Evolutionary conservation across 352 stramenopile species (phyloP).

Genomic region (Phytopythium ostracodes): DNA sequence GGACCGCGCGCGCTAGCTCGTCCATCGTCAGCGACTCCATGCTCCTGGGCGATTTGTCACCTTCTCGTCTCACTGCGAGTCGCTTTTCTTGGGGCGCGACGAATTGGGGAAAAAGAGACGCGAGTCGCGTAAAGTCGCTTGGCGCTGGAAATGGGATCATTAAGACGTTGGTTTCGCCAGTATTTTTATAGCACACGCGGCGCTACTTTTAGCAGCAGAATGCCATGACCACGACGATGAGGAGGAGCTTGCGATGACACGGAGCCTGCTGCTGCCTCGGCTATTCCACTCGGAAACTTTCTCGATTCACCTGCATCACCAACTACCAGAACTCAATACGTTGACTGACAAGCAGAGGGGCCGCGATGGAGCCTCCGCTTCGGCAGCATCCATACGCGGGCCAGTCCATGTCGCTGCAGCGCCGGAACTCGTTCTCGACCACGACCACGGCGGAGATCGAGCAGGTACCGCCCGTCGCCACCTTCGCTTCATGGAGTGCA

Average conservation of each 20-base stretch:
- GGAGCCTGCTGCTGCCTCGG: too few species aligned
- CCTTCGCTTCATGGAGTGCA: background rate
- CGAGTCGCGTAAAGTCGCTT: background rate
- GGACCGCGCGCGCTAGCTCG: constrained; percentile 16
- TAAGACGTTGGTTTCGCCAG: background rate
- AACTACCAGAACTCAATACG: background rate
- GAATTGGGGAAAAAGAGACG: background rate
- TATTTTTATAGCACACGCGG: constrained; percentile 1
- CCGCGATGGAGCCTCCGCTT: constrained; percentile 6
- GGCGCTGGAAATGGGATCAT: background rate
- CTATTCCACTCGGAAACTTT: background rate
- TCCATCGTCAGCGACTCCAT: constrained; percentile 19
- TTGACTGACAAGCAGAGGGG: constrained; percentile 5
- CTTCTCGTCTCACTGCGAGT: background rate
- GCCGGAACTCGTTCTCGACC: constrained; percentile 26
- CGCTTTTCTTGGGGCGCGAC: background rate
- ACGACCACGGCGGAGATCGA: constrained; percentile 20
- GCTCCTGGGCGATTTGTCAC: background rate
- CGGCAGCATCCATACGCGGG: constrained; percentile 15
- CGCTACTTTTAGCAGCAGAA: background rate
- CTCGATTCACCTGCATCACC: background rate
- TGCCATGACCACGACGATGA: background rate
- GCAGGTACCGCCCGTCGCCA: constrained; percentile 10
- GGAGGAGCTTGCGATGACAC: background rate
- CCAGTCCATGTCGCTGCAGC: constrained; percentile 15